Conservation (phyloP, 345 rosid genomes). For the Lumnitzera littorea region DNA sequence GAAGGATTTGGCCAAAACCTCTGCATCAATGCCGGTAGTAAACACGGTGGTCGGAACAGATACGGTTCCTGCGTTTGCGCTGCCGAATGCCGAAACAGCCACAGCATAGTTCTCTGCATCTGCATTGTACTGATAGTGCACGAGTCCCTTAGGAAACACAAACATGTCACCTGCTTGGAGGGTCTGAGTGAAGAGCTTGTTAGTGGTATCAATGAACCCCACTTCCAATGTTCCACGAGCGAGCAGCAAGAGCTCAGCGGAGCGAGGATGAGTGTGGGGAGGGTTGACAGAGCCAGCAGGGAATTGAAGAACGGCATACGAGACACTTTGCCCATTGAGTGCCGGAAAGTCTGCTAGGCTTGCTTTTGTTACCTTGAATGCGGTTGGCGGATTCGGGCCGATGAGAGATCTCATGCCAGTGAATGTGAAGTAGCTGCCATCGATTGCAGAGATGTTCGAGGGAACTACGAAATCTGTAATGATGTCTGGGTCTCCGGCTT, state of each 20-base stretch:
- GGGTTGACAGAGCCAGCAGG: slow-evolving; percentile 7
- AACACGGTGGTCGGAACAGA: slow-evolving; percentile 7
- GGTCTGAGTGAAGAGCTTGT: slow-evolving; percentile 3
- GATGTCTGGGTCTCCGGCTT: slow-evolving; percentile 5
- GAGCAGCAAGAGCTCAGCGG: slow-evolving; percentile 16
- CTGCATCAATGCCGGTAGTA: neutral
- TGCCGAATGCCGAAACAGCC: slow-evolving; percentile 14
- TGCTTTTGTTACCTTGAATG: slow-evolving; percentile 6
- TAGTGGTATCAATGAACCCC: slow-evolving; percentile 1
- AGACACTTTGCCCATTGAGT: slow-evolving; percentile 14
- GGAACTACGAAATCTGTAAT: neutral
- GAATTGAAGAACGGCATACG: slow-evolving; percentile 10
- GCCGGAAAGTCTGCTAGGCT: slow-evolving; percentile 17
- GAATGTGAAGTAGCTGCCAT: neutral
- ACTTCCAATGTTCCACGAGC: slow-evolving; percentile 2
- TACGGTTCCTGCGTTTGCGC: slow-evolving; percentile 11
- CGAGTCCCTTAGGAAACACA: slow-evolving; percentile 15
- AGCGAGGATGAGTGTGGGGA: slow-evolving; percentile 11
- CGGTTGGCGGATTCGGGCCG: neutral
- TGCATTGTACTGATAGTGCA: slow-evolving; percentile 5
- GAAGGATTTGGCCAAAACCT: slow-evolving; percentile 7
- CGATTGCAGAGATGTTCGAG: neutral
- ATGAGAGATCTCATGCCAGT: neutral
- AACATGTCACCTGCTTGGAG: slow-evolving; percentile 5
- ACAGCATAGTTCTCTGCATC: neutral